Evolutionary conservation across 2,329 filamentous ascomycete genomes (phyloP), one percentile per base, ranked within the genome.

Genomic region (Ophiocordyceps unilateralis): DNA sequence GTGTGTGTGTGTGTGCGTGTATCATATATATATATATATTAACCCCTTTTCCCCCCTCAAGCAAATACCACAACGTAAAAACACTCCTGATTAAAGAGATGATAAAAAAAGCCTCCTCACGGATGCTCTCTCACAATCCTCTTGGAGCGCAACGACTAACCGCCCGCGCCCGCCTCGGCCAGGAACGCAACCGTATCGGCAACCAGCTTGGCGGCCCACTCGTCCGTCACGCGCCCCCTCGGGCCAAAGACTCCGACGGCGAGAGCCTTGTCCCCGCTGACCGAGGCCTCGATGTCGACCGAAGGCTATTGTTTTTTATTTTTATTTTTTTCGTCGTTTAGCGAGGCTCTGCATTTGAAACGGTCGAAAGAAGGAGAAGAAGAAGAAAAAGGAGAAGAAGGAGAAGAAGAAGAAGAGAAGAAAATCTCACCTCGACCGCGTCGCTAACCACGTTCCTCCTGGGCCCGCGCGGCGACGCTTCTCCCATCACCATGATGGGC

Each of bases 241-340:
- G 60, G 58, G 4, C 60, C 64, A 46, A 68, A 68, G 3, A 65
- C 51, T 6, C 65, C 65, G 41, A 68, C 56, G 24, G 63, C 61
- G 36, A 68, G 46, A 0, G 44, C 47, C 2, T 50, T 47, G 0
- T 46, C 53, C 4, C n/a, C n/a, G n/a, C 52, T 47, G 1, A 67
- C 41, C 0, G 62, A 59, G 1, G 60, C 62, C 46, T 68, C 65
- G 2, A 67, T 46, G 43, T 68, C 64, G 6, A 65, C 46, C 11
- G 63, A 58, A 19, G 58, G 52, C 64, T 40, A 2, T 14, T 5
- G 22, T n/a, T 17, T 23, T 22, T 23, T 15, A 21, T 12, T 3
- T 24, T 24, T 38, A 21, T 11, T 8, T 12, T 15, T 14, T 22
- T 2, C 10, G 10, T 8, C 36, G n/a, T n/a, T n/a, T n/a, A n/a